These are phyloP conservation scores for Penicillium paxilli DNA, from an alignment of 495 filamentous ascomycete species.

Conservation along the genomic window DNA sequence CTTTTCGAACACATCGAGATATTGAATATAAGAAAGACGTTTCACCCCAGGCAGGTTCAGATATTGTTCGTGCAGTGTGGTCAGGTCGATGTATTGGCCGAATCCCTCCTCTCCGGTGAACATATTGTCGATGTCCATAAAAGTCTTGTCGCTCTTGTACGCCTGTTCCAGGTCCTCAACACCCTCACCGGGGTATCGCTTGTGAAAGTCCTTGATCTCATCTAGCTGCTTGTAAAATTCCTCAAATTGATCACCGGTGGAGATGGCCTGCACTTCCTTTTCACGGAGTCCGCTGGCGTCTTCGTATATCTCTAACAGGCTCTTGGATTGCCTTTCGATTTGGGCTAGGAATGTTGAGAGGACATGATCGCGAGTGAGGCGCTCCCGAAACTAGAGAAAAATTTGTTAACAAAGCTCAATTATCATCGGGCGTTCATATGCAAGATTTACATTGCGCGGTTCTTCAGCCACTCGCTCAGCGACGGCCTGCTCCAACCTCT, in stretches of 20 bases:
- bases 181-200: constrained; percentile 88
- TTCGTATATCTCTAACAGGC: constrained; percentile 81
- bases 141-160: constrained; percentile 68
- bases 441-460: constrained; percentile 72
- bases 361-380: constrained; percentile 86
- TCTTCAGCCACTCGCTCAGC: constrained; percentile 86
- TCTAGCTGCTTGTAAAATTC: constrained; percentile 86
- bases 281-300: constrained; percentile 69
- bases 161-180: constrained; percentile 93
- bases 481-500: constrained; percentile 90
- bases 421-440: background rate
- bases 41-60: constrained; percentile 85
- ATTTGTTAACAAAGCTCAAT: constrained; percentile 26
- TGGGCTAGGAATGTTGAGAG: constrained; percentile 81
- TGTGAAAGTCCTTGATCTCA: constrained; percentile 82
- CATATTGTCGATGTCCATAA: constrained; percentile 77
- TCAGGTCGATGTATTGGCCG: constrained; percentile 88
- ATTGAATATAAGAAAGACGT: constrained; percentile 84
- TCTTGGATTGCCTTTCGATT: constrained; percentile 80
- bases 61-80: constrained; percentile 78
- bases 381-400: constrained; percentile 71
- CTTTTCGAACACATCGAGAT: constrained; percentile 82
- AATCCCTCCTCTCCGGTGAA: constrained; percentile 95
- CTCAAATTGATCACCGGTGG: constrained; percentile 85
- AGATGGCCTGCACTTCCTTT: constrained; percentile 80